Conservation (phyloP, 2,329 filamentous ascomycete species). For the Fulvia fulva region DNA sequence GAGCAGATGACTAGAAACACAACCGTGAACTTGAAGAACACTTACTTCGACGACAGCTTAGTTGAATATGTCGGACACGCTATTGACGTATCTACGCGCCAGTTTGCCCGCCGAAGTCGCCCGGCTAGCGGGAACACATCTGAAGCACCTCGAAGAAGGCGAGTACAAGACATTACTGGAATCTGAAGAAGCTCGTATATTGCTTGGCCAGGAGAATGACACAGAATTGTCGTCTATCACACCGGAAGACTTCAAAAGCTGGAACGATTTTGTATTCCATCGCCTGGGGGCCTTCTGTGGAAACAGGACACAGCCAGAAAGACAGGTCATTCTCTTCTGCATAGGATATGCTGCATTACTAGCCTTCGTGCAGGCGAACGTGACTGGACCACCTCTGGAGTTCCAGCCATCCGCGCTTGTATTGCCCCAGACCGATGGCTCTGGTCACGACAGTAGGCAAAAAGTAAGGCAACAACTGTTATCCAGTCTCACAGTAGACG, state of each 20-base stretch:
- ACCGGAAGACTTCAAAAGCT: conserved; percentile 35
- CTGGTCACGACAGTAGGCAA: conserved; percentile 34
- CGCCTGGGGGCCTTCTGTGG: conserved; percentile 38
- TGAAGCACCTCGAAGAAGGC: conserved; percentile 41
- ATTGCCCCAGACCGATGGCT: conserved; percentile 47
- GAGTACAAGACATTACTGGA: conserved; percentile 41
- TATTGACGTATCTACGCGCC: conserved; percentile 40
- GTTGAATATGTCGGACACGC: conserved; percentile 39
- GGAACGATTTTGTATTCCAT: conserved; percentile 46
- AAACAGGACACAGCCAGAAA: conserved; percentile 38
- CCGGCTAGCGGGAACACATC: conserved; percentile 33
- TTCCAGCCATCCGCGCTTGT: conserved; percentile 51
- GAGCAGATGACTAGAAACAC: background rate
- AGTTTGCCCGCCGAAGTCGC: conserved; percentile 42
- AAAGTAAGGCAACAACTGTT: conserved; percentile 58
- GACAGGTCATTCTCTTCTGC: conserved; percentile 45
- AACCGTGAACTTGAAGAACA: background rate
- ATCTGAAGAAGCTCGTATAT: conserved; percentile 36
- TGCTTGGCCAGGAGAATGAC: conserved; percentile 40
- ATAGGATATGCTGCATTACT: conserved; percentile 67
- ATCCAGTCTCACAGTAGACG: conserved; percentile 70
- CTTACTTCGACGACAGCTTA: background rate
- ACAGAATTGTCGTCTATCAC: conserved; percentile 32
- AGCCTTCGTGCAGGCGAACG: conserved; percentile 79
- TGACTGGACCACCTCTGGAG: conserved; percentile 77